Evolutionary conservation across 768 basidiomycete species (phyloP), one percentile per base, ranked within the genome.

Genomic region (Jaapia argillacea): DNA sequence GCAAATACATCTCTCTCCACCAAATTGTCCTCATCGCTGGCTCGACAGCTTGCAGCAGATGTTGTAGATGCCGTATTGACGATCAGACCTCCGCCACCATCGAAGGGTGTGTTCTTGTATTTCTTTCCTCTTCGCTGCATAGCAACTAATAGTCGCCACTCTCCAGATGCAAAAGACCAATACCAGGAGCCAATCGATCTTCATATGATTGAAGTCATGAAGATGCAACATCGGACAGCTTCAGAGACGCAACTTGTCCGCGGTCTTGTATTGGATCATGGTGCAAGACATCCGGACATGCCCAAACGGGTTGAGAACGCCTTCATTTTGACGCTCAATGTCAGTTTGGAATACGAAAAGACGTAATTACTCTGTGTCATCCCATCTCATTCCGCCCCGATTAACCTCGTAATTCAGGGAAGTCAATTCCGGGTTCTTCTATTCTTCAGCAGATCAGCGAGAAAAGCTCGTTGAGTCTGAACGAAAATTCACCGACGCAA

Each of bases 161-260:
- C 44, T 44, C 42, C 51, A 84, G 79, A 75, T 48, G 62, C 74
- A 16, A 66, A 69, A 48, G 80, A 84, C 56, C 77, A 80, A 52
- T 85, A 77, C 72, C 75, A 74, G 42, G 82, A 92, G 53, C 91
- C 93, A 40, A 93, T 98, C 58, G 96, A 99, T 69, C 71, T 99
- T 45, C 94, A 98, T 67, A 99, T 99, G 96, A 70, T 99, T 41
- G 96, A 99, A 67, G 82, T 98, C 49, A 98, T 98, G 96, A 98
- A 98, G 70, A 99, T 99, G 96, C 94, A 96, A 63, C 96, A 99
- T 67, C 85, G 93, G 55, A 93, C 85, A 35, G 91, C 96, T 49
- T 91, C 90, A 20, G 96, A 99, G 63, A 99, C 96, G 24, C 87
- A 96, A 59, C 79, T 99, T 28, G 71, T 99, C 55, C 85, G 88